Base-by-base conservation (phyloP, 768 basidiomycete species). In the Scleroderma bovista region DNA sequence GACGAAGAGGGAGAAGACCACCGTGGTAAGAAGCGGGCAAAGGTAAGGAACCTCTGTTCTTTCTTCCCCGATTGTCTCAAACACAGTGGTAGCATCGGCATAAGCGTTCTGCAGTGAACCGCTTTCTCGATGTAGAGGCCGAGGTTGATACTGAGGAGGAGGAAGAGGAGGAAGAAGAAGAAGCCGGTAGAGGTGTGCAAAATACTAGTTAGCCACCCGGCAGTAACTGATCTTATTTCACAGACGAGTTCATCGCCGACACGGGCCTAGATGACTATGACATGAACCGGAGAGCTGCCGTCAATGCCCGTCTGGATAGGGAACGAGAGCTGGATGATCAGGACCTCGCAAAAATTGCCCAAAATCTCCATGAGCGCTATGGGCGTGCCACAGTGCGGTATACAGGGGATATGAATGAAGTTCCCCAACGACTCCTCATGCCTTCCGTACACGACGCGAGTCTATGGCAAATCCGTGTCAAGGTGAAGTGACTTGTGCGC, bases 141-240 rank as follows among this genome's bases (percentile, higher is more conserved):
- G 92, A 93, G 64, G 94, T 95, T 17, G 93, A 93, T 57, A 93
- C 96, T 26, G 96, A 98, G 17, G 96, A 97, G 3, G 95, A 96
- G 32, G 96, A 97, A 22, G 87, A 88, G 3, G 93, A 95, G 17
- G 91, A 85, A 6, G 88, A 88, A 3, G 87, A 88, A 17, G 89
- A 90, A 47, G 79, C 76, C 51, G 86, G 75, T 11, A 69, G 73
- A 57, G 77, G 76, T 78, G 40, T 16, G 75, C 61, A 36, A 45
- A 38, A 24, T 19, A 39, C 26, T 50, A n/a, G n/a, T 8, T 2
- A 23, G 48, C 4, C 12, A 12, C 26, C 47, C n/a, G n/a, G 34
- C 44, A 47, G 13, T 33, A 16, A 46, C 43, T 60, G 24, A 66
- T 34, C 29, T 54, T 33, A 22, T 48, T 9, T 43, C 51, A 55